Evolutionary conservation across 257 asterid species (phyloP).

Genomic region (Forsythia viridissima): DNA sequence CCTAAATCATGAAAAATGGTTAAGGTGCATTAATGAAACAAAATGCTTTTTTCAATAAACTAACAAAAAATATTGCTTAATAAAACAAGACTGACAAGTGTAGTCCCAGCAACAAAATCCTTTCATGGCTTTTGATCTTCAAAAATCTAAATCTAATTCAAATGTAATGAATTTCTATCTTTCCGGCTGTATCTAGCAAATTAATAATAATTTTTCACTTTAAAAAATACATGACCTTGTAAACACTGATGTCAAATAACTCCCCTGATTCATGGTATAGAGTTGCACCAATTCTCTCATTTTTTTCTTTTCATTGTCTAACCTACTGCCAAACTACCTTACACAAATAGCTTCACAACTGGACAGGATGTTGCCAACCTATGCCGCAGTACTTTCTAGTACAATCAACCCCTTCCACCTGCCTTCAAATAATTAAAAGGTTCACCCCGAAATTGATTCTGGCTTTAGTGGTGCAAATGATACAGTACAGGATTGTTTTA

Average conservation of each 20-base stretch:
- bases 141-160: background rate
- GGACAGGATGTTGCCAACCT: background rate
- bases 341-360: background rate
- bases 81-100: background rate
- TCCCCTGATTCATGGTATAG: background rate
- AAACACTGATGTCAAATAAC: background rate
- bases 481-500: background rate
- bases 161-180: background rate
- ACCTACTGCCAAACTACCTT: background rate
- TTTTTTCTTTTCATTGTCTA: background rate
- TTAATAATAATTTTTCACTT: background rate
- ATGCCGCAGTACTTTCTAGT: background rate
- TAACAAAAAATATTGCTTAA: background rate
- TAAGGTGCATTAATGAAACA: conserved; percentile 10
- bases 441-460: background rate
- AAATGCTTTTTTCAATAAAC: background rate
- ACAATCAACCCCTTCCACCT: background rate
- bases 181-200: background rate
- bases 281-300: background rate
- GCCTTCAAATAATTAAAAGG: background rate
- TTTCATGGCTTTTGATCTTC: background rate
- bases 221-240: background rate
- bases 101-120: background rate
- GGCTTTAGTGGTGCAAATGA: background rate
- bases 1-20: conserved; percentile 39